Evolutionary conservation across 768 basidiomycete species (phyloP).

Genomic region (Rhodotorula paludigena): DNA sequence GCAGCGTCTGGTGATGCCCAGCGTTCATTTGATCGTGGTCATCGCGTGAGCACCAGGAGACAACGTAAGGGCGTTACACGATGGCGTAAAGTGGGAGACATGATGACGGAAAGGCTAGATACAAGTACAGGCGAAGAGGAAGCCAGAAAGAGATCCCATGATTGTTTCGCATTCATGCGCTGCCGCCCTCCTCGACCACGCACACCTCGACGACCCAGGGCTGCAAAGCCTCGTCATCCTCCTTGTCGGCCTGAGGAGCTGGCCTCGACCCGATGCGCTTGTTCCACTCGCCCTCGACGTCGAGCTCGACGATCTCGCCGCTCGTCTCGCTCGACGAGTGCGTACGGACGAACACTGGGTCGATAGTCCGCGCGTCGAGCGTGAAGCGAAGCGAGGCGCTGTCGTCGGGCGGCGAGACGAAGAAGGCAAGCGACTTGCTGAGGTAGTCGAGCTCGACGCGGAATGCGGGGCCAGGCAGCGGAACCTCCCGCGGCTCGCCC

Average conservation of each 20-base stretch:
- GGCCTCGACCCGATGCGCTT: background rate
- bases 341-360: background rate
- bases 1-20: too few relatives aligned
- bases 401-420: background rate
- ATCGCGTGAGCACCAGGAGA: too few relatives aligned
- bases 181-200: too few relatives aligned
- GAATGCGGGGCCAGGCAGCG: background rate
- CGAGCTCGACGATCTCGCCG: conserved; percentile 5
- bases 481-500: background rate
- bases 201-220: conserved; percentile 4
- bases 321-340: background rate
- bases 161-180: too few relatives aligned
- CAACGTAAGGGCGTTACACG: too few relatives aligned
- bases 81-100: too few relatives aligned
- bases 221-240: background rate
- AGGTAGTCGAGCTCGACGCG: conserved; percentile 23
- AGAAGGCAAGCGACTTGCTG: conserved; percentile 5
- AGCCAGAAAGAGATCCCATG: too few relatives aligned
- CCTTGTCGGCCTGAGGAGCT: background rate
- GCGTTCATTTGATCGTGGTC: too few relatives aligned
- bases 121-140: too few relatives aligned
- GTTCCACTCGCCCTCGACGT: conserved; percentile 19
- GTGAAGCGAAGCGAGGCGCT: background rate
- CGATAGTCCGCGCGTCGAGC: conserved; percentile 2
- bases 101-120: too few relatives aligned